Conservation (phyloP, 2,329 filamentous ascomycete species). For the Fusarium sp. region DNA sequence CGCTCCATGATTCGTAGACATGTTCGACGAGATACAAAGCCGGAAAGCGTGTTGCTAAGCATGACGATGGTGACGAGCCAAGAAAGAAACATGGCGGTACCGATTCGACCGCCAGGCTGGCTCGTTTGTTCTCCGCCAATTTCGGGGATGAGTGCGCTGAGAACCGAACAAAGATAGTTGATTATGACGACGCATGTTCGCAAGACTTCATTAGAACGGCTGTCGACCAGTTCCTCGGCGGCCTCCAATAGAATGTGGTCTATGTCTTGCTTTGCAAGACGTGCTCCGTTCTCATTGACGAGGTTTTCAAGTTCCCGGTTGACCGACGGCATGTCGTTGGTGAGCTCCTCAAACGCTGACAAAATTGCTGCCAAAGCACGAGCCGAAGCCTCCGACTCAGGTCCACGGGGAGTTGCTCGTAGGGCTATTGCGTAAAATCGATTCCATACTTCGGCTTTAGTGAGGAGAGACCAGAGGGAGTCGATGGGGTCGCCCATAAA, state of each 20-base stretch:
- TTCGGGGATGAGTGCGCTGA: neutral
- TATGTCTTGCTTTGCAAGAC: neutral
- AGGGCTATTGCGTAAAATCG: constrained; percentile 3
- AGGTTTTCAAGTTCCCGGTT: constrained; percentile 8
- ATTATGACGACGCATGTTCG: constrained; percentile 15
- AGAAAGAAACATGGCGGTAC: constrained; percentile 8
- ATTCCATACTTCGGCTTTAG: constrained; percentile 7
- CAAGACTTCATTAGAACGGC: constrained; percentile 12
- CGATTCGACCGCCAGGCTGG: constrained; percentile 11
- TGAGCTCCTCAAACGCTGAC: constrained; percentile 25
- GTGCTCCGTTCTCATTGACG: neutral
- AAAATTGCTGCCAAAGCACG: constrained; percentile 12
- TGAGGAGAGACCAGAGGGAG: neutral
- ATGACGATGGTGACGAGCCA: constrained; percentile 11
- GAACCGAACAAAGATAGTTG: constrained; percentile 17
- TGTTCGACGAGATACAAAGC: constrained; percentile 4
- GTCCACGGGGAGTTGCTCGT: neutral
- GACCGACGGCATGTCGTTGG: constrained; percentile 12
- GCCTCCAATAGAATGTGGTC: constrained; percentile 3
- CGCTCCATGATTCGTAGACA: constrained; percentile 10
- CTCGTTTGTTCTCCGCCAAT: constrained; percentile 4
- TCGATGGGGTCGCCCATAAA: constrained; percentile 22
- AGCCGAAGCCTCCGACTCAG: neutral
- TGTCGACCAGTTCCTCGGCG: constrained; percentile 4
- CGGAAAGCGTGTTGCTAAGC: constrained; percentile 23